Evolutionary conservation across 768 basidiomycete species (phyloP), one percentile per base, ranked within the genome.

Genomic region (Gymnopilus dilepis): DNA sequence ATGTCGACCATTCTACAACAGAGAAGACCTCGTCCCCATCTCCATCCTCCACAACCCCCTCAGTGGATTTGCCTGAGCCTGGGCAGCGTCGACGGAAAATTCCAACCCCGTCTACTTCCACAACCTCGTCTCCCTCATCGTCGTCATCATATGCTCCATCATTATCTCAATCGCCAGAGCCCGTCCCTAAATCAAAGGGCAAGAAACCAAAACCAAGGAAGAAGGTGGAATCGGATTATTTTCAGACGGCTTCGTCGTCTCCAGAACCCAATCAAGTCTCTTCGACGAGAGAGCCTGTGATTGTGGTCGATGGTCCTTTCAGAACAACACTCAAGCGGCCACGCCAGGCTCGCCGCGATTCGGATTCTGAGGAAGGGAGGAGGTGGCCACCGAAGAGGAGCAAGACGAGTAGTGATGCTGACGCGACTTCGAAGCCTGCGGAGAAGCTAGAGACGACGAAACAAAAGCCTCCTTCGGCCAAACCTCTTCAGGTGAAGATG

Each of bases 291-390:
- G 58, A 45, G 3, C 65, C 58, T 4, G 69, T 68, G 12, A 51
- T 51, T 12, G 63, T 76, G 13, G 54, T 68, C 1, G 71, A 77
- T 41, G 76, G 73, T n/a, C 69, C 72, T 8, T 77, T 74, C 55
- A 63, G 73, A 2, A 74, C 67, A 24, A 59, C 64, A 7, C 72
- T 74, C 48, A 60, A 64, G 3, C 65, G 64, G 0, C 55, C 65
- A 40, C 61, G 56, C n/a, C 51, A 58, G 22, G 57, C 12, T 8
- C 47, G 12, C 1, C 2, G 7, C 3, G n/a, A 62, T 22, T 37
- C 30, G 28, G 69, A 62, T 17, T 60, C 67, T 15, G 70, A 70
- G 17, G 65, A 65, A 24, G 67, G 37, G 2, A 21, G 28, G 12
- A 40, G 38, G 24, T 74, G 74, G 76, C 73, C 73, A 7, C 74